Evolutionary conservation across 1,139 yeast species (phyloP), one percentile per base, ranked within the genome.

Genomic region (Starmera stellimalicola): DNA sequence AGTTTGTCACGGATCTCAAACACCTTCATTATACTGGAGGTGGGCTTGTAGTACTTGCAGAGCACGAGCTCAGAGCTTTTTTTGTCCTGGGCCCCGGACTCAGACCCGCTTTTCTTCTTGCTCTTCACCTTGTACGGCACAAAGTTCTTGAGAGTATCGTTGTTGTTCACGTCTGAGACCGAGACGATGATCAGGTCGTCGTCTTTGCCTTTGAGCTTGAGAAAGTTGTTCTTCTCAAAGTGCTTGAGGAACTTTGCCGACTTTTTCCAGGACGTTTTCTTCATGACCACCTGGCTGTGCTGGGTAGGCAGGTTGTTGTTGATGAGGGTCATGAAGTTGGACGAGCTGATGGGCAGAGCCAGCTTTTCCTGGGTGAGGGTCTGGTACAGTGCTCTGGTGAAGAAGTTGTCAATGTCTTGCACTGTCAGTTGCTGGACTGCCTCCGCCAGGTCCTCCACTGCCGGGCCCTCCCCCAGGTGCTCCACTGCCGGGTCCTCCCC

Each of bases 181-280:
- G 70, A 61, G 7, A 68, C 63, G 11, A 87, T 61, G 0, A 71
- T 67, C 20, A 84, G 60, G 48, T 82, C 94, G 40, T 88, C 93
- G 26, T 62, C 64, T 47, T 84, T 81, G 9, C 91, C 94, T 45
- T 84, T 83, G 12, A 77, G 57, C 35, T 70, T 71, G 18, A 84
- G 43, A 37, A 78, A 71, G 2, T 74, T 73, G 33, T 68, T 66
- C 51, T 85, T 88, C 42, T 82, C 94, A 78, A 87, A 84, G 5
- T 81, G 77, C 51, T 85, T 88, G 36, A 88, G 61, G 48, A 77
- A 85, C 55, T 87, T 88, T 16, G 88, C 70, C 2, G 93, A 75
- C 51, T 91, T 91, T 54, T 82, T 87, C 94, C 94, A 88, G 3
- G 88, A 73, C 0, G 95, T 78, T 48, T 76, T 79, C 55, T 87